These are phyloP conservation scores for Stemphylium lycopersici DNA, from an alignment of 2,329 filamentous ascomycete species.

Conservation along the genomic window DNA sequence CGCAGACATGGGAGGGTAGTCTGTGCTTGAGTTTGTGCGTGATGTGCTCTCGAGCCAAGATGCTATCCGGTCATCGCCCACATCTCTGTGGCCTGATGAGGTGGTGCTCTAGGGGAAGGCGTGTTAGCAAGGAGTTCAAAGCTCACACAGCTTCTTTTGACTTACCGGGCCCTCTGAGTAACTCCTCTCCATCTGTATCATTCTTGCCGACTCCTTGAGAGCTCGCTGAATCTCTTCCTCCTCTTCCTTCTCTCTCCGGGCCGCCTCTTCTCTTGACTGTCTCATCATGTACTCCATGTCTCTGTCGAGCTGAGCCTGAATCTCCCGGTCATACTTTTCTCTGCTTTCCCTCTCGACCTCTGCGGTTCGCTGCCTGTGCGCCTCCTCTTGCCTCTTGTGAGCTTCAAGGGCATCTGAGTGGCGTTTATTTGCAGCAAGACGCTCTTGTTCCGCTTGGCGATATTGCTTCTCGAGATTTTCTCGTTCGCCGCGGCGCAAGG, in stretches of 20 bases:
- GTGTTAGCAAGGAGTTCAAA: conserved; percentile 1
- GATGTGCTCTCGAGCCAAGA: conserved; percentile 4
- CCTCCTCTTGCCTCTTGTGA: background rate
- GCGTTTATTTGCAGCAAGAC: conserved; percentile 2
- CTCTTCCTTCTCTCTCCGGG: conserved; percentile 7
- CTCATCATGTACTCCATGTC: conserved; percentile 17
- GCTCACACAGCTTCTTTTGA: background rate
- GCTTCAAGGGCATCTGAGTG: background rate
- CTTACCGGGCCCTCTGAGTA: conserved; percentile 12
- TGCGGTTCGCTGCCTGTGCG: background rate
- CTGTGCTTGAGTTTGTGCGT: background rate
- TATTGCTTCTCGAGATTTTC: conserved; percentile 6
- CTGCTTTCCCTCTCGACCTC: conserved; percentile 3
- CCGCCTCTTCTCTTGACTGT: conserved; percentile 16
- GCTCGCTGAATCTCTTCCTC: conserved; percentile 15
- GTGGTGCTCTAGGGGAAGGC: background rate
- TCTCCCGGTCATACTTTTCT: conserved; percentile 11
- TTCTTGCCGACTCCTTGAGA: conserved; percentile 3
- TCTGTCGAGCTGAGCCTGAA: conserved; percentile 7
- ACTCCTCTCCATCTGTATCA: background rate
- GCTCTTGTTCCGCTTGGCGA: conserved; percentile 7
- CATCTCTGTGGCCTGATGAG: conserved; percentile 5
- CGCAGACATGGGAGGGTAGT: background rate
- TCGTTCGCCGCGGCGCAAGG: conserved; percentile 12
- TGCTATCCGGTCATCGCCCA: background rate